A percentile compares a stretch with the other conserved stretches of the same genome.
phyloP scores from a whole-genome alignment of 805 yeast species.

The Wickerhamiella sergipiensis region DNA sequence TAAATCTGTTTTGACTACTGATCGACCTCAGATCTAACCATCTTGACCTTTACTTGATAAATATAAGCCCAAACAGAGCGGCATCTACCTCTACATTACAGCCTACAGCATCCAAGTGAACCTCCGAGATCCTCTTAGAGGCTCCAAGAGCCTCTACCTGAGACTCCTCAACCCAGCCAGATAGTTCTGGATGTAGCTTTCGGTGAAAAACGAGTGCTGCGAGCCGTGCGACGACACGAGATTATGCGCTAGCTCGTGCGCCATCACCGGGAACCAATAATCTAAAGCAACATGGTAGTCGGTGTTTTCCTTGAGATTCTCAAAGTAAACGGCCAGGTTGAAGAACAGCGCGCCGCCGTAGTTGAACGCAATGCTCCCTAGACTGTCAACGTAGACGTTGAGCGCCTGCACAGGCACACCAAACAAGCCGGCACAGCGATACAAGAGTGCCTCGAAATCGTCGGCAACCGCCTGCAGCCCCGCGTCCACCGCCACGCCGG shows the following conservation, averaged over 20 bases:
- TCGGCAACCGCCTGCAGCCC: neutral
- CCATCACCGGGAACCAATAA: constrained; percentile 27
- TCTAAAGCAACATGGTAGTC: constrained; percentile 13
- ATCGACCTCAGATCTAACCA: no score
- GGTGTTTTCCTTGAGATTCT: constrained; percentile 1
- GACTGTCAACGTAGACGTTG: constrained; percentile 15
- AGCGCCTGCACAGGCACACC: constrained; percentile 16
- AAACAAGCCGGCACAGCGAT: constrained; percentile 13
- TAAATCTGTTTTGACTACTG: no score
- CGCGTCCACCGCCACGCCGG: neutral
- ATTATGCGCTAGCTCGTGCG: constrained; percentile 31
- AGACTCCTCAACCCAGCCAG: constrained; percentile 7
- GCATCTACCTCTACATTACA: no score
- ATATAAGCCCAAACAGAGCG: no score
- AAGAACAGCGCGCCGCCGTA: constrained; percentile 26
- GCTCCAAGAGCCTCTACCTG: no score
- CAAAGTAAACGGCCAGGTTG: constrained; percentile 21
- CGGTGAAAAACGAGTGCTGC: constrained; percentile 25
- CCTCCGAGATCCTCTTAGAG: no score
- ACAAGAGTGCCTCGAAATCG: constrained; percentile 9
- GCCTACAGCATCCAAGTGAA: no score
- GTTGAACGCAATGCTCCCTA: constrained; percentile 27
- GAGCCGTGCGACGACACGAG: constrained; percentile 25
- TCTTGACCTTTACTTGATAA: no score
- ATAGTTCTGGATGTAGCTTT: constrained; percentile 21